These are phyloP conservation scores for Cladobotryum protrusum DNA, from an alignment of 2,329 filamentous ascomycete species.

Conservation along the genomic window DNA sequence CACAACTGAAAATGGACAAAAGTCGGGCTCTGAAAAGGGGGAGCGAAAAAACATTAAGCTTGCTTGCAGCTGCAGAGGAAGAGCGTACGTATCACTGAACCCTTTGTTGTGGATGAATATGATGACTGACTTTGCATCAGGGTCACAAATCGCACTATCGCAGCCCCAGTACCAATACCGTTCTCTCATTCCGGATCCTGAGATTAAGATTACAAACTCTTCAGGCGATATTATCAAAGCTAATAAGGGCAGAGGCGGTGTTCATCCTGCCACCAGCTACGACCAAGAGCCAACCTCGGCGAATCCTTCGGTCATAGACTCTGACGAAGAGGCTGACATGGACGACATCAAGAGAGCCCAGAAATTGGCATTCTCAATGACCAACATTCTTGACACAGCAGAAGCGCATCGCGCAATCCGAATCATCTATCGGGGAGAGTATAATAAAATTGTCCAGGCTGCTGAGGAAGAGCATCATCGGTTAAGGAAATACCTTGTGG, in stretches of 20 bases:
- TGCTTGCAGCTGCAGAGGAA: conserved; percentile 70
- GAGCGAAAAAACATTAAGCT: conserved; percentile 47
- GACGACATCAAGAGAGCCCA: conserved; percentile 84
- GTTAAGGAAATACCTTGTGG: conserved; percentile 87
- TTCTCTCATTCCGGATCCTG: conserved; percentile 60
- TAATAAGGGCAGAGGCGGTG: conserved; percentile 41
- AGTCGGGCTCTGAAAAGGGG: conserved; percentile 26
- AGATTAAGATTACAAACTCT: conserved; percentile 59
- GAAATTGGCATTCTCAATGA: conserved; percentile 73
- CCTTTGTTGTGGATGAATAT: neutral
- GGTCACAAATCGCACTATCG: conserved; percentile 46
- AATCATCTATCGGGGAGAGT: conserved; percentile 87
- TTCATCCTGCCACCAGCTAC: conserved; percentile 82
- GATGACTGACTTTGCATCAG: conserved; percentile 29
- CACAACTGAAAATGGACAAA: conserved; percentile 28
- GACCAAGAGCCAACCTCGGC: conserved; percentile 58
- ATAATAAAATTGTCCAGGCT: conserved; percentile 65
- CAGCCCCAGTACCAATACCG: conserved; percentile 50
- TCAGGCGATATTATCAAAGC: conserved; percentile 53
- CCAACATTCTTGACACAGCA: conserved; percentile 68
- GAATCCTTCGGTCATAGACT: conserved; percentile 59
- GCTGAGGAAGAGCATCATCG: conserved; percentile 73
- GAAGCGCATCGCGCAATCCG: conserved; percentile 77
- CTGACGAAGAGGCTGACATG: conserved; percentile 79
- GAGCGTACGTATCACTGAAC: conserved; percentile 54